Percentiles rank a stretch among this genome's conserved stretches.
Conservation (phyloP, 768 basidiomycete genomes). For the Lyophyllum shimeji region DNA sequence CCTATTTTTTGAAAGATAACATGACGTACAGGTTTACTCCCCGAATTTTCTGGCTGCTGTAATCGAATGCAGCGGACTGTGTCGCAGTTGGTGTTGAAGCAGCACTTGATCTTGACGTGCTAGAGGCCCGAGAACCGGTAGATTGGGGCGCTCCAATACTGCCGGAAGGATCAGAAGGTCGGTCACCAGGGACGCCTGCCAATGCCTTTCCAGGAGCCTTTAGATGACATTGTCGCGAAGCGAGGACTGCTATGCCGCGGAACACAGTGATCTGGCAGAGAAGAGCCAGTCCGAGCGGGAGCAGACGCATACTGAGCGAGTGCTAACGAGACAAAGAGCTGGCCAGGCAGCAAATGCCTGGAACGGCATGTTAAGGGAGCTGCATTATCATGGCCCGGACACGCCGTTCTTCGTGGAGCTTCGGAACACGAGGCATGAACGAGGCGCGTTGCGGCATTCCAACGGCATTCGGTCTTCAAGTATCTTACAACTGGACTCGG, state of each 20-base stretch:
- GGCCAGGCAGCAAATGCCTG: background rate
- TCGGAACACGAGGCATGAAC: constrained; percentile 15
- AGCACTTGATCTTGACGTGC: background rate
- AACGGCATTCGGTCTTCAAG: background rate
- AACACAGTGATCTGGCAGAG: constrained; percentile 20
- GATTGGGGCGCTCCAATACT: constrained; percentile 5
- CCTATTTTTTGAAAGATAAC: background rate
- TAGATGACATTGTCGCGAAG: constrained; percentile 32
- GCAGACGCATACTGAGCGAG: constrained; percentile 13
- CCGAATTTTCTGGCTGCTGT: constrained; percentile 44
- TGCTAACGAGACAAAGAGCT: background rate
- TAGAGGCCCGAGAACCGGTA: background rate
- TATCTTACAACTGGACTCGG: background rate
- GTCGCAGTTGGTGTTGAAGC: constrained; percentile 15
- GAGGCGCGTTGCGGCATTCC: constrained; percentile 1
- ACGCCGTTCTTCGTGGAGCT: constrained; percentile 6
- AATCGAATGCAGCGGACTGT: constrained; percentile 37
- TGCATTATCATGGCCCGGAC: background rate
- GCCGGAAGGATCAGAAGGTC: constrained; percentile 1
- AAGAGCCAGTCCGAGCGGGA: constrained; percentile 20
- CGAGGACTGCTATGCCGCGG: constrained; percentile 12
- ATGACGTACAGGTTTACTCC: constrained; percentile 63
- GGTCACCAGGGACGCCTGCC: background rate
- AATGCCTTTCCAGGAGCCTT: constrained; percentile 1
- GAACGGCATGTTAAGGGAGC: background rate